Evolutionary conservation across 2,329 filamentous ascomycete species (phyloP).

Genomic region (Claviceps fusiformis): DNA sequence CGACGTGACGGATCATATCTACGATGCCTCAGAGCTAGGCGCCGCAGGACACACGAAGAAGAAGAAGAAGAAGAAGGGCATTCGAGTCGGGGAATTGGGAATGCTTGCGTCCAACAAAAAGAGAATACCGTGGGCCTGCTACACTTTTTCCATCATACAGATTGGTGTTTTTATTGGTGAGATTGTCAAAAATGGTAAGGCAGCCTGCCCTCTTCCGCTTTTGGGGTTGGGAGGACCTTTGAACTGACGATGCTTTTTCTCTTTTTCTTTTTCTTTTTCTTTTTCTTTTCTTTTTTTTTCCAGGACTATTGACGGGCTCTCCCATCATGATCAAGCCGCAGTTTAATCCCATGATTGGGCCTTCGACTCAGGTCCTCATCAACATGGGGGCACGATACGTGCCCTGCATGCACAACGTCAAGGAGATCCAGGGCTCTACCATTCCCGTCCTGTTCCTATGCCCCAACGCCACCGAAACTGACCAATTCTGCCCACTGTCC

Average conservation of each 20-base stretch:
- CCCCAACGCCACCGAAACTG: constrained; percentile 58
- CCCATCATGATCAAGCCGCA: constrained; percentile 66
- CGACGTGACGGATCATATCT: constrained; percentile 43
- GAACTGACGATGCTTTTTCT: background rate
- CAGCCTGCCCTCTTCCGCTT: background rate
- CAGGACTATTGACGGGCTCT: constrained; percentile 63
- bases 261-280: no score
- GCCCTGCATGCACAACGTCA: constrained; percentile 84
- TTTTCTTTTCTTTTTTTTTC: no score
- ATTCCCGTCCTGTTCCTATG: constrained; percentile 55
- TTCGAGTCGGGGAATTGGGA: constrained; percentile 44
- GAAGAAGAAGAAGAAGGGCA: constrained; percentile 29
- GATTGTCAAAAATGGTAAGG: constrained; percentile 65
- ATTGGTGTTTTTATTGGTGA: constrained; percentile 80
- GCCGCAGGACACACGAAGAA: constrained; percentile 9
- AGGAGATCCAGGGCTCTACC: constrained; percentile 43
- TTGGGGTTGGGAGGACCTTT: no score
- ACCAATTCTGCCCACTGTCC: constrained; percentile 54
- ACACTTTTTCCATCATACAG: constrained; percentile 63
- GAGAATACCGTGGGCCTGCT: constrained; percentile 67
- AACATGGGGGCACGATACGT: constrained; percentile 92
- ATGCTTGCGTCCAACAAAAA: constrained; percentile 44
- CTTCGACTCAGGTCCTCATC: constrained; percentile 78
- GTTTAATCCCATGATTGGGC: constrained; percentile 97
- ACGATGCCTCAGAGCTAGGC: constrained; percentile 35